Base-by-base conservation (phyloP, 2,329 filamentous ascomycete species). In the Pestalotiopsis sp. region DNA sequence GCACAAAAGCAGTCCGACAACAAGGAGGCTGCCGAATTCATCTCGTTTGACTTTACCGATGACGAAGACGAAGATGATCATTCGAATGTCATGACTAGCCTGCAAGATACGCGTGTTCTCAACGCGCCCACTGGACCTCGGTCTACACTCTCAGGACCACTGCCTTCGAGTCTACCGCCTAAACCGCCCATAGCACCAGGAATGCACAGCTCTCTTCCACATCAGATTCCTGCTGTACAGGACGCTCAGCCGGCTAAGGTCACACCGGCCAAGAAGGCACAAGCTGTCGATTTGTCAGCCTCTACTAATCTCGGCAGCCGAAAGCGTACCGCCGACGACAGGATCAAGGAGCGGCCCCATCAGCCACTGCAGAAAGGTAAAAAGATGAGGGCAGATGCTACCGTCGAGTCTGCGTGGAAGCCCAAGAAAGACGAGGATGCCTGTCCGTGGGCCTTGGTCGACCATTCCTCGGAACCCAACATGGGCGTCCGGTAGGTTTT, bases 21-120 rank as follows among this genome's bases (percentile, higher is more conserved):
- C 25, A 84, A 86, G 1, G 87, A 90, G 61, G 85, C 86, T 25
- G 91, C 92, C 69, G 95, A 99, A 73, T 98, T 98, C 77, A 97
- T 99, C 67, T 97, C 95, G 0, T 93, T 95, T 69, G 92, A 91
- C 72, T 85, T 92, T 59, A 87, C 87, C 61, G 89, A 91, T 67
- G 86, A 87, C 31, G 85, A 87, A 56, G 82, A 83, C 1, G 75
- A 77, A 4, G 57, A 27, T 4, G 73, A 25, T 74, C 23, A 78
- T 80, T 58, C 39, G n/a, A 56, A 14, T 7, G 41, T 39, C 23
- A 66, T 70, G 3, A 69, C 71, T 25, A 67, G 57, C 3, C 56
- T 57, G 17, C 27, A 49, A 20, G 23, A 20, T 61, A n/a, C 38
- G 36, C 73, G 78, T n/a, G 79, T 81, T 6, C 74, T 76, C 17